Base-by-base conservation (phyloP, 257 asterid genomes). In the Galeopsis tetrahit region DNA sequence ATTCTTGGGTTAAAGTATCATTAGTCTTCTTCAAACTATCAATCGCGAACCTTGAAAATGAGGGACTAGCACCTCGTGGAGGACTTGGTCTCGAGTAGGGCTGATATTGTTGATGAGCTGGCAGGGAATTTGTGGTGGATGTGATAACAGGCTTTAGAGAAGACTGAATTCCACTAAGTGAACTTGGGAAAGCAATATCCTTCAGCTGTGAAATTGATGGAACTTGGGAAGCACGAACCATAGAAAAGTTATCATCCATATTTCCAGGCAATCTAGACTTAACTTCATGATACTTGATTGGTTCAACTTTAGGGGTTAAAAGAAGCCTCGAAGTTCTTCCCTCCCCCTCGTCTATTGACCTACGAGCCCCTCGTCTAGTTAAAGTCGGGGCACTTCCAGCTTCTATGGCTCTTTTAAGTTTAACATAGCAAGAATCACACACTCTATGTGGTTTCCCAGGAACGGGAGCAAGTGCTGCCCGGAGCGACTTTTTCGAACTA, bases 391-490 rank as follows among this genome's bases (percentile, higher is more conserved):
- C 51, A 38, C 6, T 81, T 72, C 86, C 90, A 44, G 63, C 69
- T 43, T 92, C 96, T 1, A 87, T 81, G 7, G 87, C 89, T 76
- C 83, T 87, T 58, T 85, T 90, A 15, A 95, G 88, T 62, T 88
- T 92, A 77, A 63, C 9, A 73, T 84, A 85, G 73, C 99, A 95
- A 74, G 87, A 62, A 55, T 95, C 99, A 68, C 99, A 92, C 10
- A 92, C 98, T 5, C 98, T 85, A 43, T 95, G 96, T 38, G 98
- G 99, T 80, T 92, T 95, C 28, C 96, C 93, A 0, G 98, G 95
- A 69, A 92, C 89, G 2, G 98, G 99, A 69, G 99, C 97, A 38
- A 88, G 85, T 9, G 97, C 92, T 2, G 99, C 98, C 70, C 80
- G 81, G 58, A 85, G 11, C 2, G 98, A 96, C 79, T 92, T 95